Base-by-base conservation (phyloP, 2,329 filamentous ascomycete species). In the Paracorniculantispora psalliotae region DNA sequence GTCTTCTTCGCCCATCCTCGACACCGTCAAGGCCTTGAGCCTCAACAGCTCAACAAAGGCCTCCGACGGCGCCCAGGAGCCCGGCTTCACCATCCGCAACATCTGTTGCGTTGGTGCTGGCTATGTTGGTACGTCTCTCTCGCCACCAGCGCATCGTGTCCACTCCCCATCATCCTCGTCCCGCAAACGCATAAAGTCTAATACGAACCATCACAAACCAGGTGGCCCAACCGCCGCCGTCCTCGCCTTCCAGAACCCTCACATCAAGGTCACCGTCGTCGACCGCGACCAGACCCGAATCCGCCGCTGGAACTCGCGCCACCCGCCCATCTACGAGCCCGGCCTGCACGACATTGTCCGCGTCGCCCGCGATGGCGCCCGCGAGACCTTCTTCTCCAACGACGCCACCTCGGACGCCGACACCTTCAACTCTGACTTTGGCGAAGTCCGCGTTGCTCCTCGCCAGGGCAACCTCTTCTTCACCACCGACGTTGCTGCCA, bases 21-120 rank as follows among this genome's bases (percentile, higher is more conserved):
- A 71, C 62, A 67, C 68, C 33, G 68, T 71, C 65, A 67, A 67
- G 63, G 67, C 61, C 47, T 63, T 72, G 41, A 65, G 67, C 62
- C 66, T 72, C 66, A 72, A 73, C 64, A 71, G 72, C 61, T 67
- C 67, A 17, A 17, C 39, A 44, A 58, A 64, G 48, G 50, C 68
- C 48, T 59, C 66, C 63, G 73, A 73, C 64, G 71, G 68, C 64
- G 60, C 59, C 33, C 58, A 65, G 39, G 61, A 65, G 12, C 63
- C 61, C 28, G 67, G 66, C 50, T 69, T 73, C 64, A 65, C 68
- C 52, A 71, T 87, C 41, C 76, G 75, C 66, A 86, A 83, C 67
- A 85, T 91, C 55, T 90, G 88, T 72, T 90, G 86, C 68, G 84
- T 91, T 62, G 88, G 88, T 52, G 88, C 88, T 64, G 88, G 88